Evolutionary conservation across 1,284 basidiomycete genomes (phyloP), one percentile per base, ranked within the genome.

Genomic region (Grifola frondosa): DNA sequence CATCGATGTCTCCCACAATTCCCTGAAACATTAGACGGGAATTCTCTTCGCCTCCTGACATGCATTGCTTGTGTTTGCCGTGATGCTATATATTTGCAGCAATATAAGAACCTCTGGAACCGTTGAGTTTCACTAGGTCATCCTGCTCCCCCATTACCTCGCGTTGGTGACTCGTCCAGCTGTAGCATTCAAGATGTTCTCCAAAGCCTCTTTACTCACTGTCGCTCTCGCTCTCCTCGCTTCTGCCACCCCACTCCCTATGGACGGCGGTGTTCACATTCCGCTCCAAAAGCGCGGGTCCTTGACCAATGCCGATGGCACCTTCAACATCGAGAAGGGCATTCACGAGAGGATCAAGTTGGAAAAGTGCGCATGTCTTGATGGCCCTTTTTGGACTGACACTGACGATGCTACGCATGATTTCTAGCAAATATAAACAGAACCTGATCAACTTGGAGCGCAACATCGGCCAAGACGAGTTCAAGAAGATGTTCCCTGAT

Each of bases 391-490:
- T 11, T 9, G 13, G 11, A 22, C 15, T 17, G 11, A 9, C 3
- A 19, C 20, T 42, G 16, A 11, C 17, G 6, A n/a, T 13, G 10
- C 8, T 22, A 6, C 22, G 11, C 15, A 38, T n/a, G 26, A 17
- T 40, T 11, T 17, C 29, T 23, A 50, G 49, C 45, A 50, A 50
- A 34, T 42, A 50, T 30, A 29, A 39, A n/a, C 42, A 39, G 42
- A 47, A 50, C 35, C 30, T 50, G 35, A 38, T 52, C 44, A 42
- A 56, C 34, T 8, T 56, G 44, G 35, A 61, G 50, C 33, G 33
- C 16, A 50, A 60, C 47, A 47, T 54, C n/a, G 48, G 38, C 12
- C 9, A 11, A 3, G 23, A 48, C 20, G 34, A 23, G 13, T 38
- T 50, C 37, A 28, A 31, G 17, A 16, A 31, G 16, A 29, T 33